These are phyloP conservation scores for Harrya chromipes DNA, from an alignment of 768 basidiomycete genomes.

Conservation along the genomic window DNA sequence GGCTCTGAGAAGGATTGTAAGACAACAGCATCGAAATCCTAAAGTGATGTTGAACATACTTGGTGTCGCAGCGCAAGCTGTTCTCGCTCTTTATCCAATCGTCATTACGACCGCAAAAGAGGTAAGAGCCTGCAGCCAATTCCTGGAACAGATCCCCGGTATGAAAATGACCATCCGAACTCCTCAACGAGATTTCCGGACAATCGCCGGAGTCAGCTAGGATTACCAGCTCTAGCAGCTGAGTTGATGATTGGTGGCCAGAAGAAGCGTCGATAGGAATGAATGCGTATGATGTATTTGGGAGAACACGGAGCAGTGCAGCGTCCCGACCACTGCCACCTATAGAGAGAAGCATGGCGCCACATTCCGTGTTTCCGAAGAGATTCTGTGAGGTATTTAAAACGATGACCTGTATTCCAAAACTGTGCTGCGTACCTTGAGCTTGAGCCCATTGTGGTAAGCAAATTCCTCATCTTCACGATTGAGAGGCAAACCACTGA, in stretches of 20 bases:
- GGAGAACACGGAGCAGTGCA: slow-evolving; percentile 53
- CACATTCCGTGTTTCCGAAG: slow-evolving; percentile 81
- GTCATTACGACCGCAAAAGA: slow-evolving; percentile 71
- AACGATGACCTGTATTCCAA: slow-evolving; percentile 13
- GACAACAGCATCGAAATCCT: background rate
- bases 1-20: slow-evolving; percentile 38
- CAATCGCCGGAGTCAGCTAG: slow-evolving; percentile 66
- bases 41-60: slow-evolving; percentile 34
- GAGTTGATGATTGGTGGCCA: slow-evolving; percentile 52
- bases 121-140: slow-evolving; percentile 51
- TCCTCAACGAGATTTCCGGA: slow-evolving; percentile 55
- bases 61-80: slow-evolving; percentile 75
- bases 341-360: slow-evolving; percentile 62
- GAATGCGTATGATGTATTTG: slow-evolving; percentile 67
- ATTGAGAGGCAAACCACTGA: slow-evolving; percentile 61
- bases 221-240: slow-evolving; percentile 67
- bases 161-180: slow-evolving; percentile 69
- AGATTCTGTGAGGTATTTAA: slow-evolving; percentile 51
- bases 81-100: slow-evolving; percentile 86
- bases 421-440: slow-evolving; percentile 48
- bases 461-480: slow-evolving; percentile 74
- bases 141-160: slow-evolving; percentile 82
- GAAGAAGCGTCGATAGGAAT: slow-evolving; percentile 47
- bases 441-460: slow-evolving; percentile 55
- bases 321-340: slow-evolving; percentile 52